A percentile compares a stretch with the other conserved stretches of the same genome.
Evolutionary conservation across 2,329 filamentous ascomycete genomes (phyloP).

Genomic region (Pseudofabraea citricarpa): DNA sequence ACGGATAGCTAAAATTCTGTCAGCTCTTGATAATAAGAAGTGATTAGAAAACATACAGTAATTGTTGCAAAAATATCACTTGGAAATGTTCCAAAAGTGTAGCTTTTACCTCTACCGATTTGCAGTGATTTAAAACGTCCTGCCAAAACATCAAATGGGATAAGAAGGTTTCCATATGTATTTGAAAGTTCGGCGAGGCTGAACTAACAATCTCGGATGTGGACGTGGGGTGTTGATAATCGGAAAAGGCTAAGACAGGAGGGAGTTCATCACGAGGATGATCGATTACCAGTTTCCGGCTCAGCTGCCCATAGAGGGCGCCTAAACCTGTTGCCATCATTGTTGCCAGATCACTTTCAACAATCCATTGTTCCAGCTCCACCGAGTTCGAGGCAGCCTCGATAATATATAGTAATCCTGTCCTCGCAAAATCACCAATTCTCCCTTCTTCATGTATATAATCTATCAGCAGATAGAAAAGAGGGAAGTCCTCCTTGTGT

Average conservation of each 20-base stretch:
- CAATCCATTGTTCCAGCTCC: constrained; percentile 88
- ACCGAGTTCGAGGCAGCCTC: constrained; percentile 83
- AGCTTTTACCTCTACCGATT: constrained; percentile 84
- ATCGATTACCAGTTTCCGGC: constrained; percentile 76
- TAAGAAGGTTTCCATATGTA: constrained; percentile 88
- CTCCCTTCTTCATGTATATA: constrained; percentile 95
- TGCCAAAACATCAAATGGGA: constrained; percentile 98
- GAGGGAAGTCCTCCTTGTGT: constrained; percentile 86
- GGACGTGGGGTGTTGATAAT: constrained; percentile 71
- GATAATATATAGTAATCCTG: constrained; percentile 90
- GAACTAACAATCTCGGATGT: constrained; percentile 70
- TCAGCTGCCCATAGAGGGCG: constrained; percentile 62
- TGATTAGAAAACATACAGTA: constrained; percentile 57
- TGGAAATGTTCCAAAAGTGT: constrained; percentile 96
- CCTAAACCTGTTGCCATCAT: constrained; percentile 95
- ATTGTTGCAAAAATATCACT: constrained; percentile 89
- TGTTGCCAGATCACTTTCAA: constrained; percentile 92
- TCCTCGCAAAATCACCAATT: constrained; percentile 92
- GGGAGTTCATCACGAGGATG: constrained; percentile 72
- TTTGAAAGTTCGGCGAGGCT: constrained; percentile 69
- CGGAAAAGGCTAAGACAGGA: constrained; percentile 80
- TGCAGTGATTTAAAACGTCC: constrained; percentile 93
- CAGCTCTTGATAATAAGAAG: constrained; percentile 5
- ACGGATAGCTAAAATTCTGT: constrained; percentile 69
- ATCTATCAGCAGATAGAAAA: constrained; percentile 94